A percentile compares a stretch with the other conserved stretches of the same genome.
These are phyloP conservation scores for Gloeostereum incarnatum DNA, from an alignment of 768 basidiomycete genomes.

Conservation along the genomic window DNA sequence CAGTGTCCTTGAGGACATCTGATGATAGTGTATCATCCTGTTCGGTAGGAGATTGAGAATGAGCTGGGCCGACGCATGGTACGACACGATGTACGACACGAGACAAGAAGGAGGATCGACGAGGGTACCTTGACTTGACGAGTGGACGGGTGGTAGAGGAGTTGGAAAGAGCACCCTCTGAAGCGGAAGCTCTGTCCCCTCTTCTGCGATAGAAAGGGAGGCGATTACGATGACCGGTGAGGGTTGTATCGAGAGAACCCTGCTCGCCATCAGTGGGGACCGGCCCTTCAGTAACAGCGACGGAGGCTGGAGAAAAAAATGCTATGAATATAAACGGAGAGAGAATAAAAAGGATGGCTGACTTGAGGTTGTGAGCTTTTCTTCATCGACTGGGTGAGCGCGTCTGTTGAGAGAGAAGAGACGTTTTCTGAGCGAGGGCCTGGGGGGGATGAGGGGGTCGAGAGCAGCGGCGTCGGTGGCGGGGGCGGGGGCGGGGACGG, in stretches of 20 bases:
- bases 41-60: neutral
- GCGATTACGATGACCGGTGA: constrained; percentile 25
- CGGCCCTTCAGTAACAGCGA: constrained; percentile 10
- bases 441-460: constrained; percentile 9
- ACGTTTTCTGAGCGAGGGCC: constrained; percentile 22
- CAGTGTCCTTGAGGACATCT: no score
- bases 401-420: no score
- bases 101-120: constrained; percentile 19
- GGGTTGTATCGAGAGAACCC: constrained; percentile 28
- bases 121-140: constrained; percentile 15
- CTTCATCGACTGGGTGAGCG: constrained; percentile 10
- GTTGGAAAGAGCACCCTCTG: constrained; percentile 20
- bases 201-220: constrained; percentile 37
- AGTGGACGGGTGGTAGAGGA: constrained; percentile 22
- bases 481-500: neutral
- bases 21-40: constrained; percentile 1
- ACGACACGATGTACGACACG: constrained; percentile 25
- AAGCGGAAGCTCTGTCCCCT: constrained; percentile 23
- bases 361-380: constrained; percentile 5
- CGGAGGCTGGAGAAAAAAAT: constrained; percentile 4
- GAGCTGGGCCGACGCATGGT: constrained; percentile 22
- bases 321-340: neutral
- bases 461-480: constrained; percentile 4
- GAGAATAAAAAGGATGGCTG: no score
- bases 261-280: constrained; percentile 25